phyloP scores from a whole-genome alignment of 2,329 filamentous ascomycete genomes.

The Epicoccum nigrum region DNA sequence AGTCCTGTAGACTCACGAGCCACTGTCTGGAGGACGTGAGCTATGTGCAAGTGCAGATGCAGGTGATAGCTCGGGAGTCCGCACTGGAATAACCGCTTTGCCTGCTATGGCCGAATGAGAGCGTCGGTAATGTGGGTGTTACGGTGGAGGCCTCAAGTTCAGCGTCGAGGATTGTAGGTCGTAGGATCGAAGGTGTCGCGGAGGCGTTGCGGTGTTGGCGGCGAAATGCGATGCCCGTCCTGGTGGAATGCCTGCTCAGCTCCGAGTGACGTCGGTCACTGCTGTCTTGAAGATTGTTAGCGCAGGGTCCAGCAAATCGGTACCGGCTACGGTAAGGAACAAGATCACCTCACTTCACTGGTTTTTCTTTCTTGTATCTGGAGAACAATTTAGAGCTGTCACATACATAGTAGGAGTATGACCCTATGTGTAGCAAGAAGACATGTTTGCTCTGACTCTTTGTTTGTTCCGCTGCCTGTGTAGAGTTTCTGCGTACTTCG shows the following conservation, averaged over 20 bases:
- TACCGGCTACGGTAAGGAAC: no score
- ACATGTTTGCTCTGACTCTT: slow-evolving; percentile 23
- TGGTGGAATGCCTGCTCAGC: slow-evolving; percentile 21
- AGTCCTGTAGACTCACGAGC: slow-evolving; percentile 21
- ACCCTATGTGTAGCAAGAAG: no score
- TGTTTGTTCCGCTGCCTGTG: slow-evolving; percentile 28
- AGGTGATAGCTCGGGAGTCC: slow-evolving; percentile 33
- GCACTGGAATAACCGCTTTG: slow-evolving; percentile 18
- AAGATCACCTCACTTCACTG: no score
- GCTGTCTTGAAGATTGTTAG: slow-evolving; percentile 19
- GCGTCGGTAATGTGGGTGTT: slow-evolving; percentile 3
- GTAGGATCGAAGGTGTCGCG: background rate
- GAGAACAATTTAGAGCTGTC: no score
- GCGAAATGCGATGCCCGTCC: slow-evolving; percentile 27
- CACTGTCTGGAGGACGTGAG: slow-evolving; percentile 18
- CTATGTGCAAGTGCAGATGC: slow-evolving; percentile 8
- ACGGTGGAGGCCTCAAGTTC: background rate
- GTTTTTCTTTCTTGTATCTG: no score
- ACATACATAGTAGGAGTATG: no score
- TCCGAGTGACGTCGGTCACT: slow-evolving; percentile 38
- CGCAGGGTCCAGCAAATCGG: slow-evolving; percentile 30
- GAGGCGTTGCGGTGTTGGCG: slow-evolving; percentile 21
- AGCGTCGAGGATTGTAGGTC: slow-evolving; percentile 1
- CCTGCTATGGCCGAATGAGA: slow-evolving; percentile 26
- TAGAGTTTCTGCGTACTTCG: slow-evolving; percentile 32